Conservation (phyloP, 139 green algal genomes). For the Ostreobium quekettii region DNA sequence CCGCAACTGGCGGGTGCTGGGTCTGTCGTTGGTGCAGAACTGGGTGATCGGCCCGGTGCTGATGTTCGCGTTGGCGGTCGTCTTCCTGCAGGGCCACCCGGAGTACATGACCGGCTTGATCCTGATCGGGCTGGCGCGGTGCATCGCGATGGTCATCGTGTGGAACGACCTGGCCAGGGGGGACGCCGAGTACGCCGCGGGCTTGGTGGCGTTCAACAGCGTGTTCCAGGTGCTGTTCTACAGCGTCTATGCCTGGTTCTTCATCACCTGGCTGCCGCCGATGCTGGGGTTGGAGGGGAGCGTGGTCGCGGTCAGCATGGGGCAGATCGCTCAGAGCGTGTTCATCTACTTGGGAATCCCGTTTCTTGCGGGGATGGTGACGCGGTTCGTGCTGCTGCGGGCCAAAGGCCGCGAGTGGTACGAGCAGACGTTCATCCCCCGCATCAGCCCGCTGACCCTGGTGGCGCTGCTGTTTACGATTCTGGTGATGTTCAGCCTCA, state of each 20-base stretch:
- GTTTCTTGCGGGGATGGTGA: slow-evolving; percentile 25
- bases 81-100: slow-evolving; percentile 33
- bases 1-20: slow-evolving; percentile 16
- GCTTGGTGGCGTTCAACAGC: slow-evolving; percentile 41
- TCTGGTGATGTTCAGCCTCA: slow-evolving; percentile 35
- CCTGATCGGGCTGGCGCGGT: slow-evolving; percentile 36
- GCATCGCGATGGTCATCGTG: slow-evolving; percentile 52
- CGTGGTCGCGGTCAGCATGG: slow-evolving; percentile 24
- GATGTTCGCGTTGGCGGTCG: slow-evolving; percentile 43
- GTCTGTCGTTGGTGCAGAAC: slow-evolving; percentile 31
- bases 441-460: slow-evolving; percentile 33
- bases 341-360: slow-evolving; percentile 37
- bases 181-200: slow-evolving; percentile 22
- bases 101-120: slow-evolving; percentile 37
- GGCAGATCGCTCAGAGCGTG: slow-evolving; percentile 29
- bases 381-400: slow-evolving; percentile 20
- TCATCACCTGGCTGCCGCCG: neutral
- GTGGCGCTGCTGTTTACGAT: slow-evolving; percentile 45
- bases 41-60: slow-evolving; percentile 41
- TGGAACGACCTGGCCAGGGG: slow-evolving; percentile 46
- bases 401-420: slow-evolving; percentile 25
- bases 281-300: slow-evolving; percentile 18
- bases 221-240: slow-evolving; percentile 49
- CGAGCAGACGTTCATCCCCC: slow-evolving; percentile 38
- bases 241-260: neutral